A percentile compares a stretch with the other conserved stretches of the same genome.
phyloP scores from a whole-genome alignment of 345 rosid species.

The Linum lewisii region DNA sequence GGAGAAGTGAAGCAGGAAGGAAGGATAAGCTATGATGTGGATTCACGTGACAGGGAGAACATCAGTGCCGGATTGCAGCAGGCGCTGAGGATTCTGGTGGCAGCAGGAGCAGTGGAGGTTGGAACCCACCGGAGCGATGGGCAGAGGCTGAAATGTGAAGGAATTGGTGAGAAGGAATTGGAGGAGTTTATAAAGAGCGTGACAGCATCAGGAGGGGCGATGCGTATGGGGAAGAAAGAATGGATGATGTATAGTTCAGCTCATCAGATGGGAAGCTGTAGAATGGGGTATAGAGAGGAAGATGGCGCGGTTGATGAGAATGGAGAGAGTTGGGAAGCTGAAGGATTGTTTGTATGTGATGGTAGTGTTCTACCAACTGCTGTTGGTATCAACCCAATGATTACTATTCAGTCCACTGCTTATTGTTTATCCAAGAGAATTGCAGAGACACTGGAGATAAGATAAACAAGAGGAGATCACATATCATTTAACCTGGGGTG shows the following conservation, averaged over 20 bases:
- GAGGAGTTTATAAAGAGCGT: conserved; percentile 43
- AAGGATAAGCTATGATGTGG: conserved; percentile 27
- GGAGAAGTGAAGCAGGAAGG: conserved; percentile 42
- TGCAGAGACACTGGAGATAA: background rate
- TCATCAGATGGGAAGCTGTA: conserved; percentile 71
- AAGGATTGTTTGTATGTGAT: conserved; percentile 50
- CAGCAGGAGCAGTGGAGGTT: conserved; percentile 65
- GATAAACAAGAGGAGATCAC: no score
- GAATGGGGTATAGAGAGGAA: conserved; percentile 37
- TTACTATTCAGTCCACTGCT: conserved; percentile 52
- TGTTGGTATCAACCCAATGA: conserved; percentile 62
- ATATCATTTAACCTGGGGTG: background rate
- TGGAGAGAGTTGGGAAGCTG: conserved; percentile 68
- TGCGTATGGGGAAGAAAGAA: conserved; percentile 24
- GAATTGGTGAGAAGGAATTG: conserved; percentile 22
- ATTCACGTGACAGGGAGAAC: conserved; percentile 32
- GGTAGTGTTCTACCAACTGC: conserved; percentile 57
- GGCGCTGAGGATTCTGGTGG: conserved; percentile 45
- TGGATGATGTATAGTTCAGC: conserved; percentile 41
- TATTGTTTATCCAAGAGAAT: conserved; percentile 33
- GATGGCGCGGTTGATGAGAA: conserved; percentile 53
- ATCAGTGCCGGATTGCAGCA: conserved; percentile 32
- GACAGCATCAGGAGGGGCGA: conserved; percentile 25
- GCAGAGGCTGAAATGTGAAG: conserved; percentile 40
- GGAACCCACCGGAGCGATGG: conserved; percentile 60